Percentiles rank a stretch among this genome's conserved stretches.
Evolutionary conservation across 176 grass and related monocot species (phyloP).

Genomic region (Oryza brachyantha): DNA sequence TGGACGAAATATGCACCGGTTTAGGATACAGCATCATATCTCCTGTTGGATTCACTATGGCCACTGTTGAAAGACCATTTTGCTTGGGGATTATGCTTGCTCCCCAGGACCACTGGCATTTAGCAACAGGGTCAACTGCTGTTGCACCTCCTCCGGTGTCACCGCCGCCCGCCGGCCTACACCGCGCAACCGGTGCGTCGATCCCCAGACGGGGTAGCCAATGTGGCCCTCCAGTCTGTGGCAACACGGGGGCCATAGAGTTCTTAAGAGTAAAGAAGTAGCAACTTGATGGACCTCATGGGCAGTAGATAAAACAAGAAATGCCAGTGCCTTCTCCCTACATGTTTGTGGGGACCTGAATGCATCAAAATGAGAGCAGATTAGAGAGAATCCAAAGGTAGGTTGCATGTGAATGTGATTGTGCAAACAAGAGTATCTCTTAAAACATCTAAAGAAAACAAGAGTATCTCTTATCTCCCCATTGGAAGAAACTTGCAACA

Average conservation of each 20-base stretch:
- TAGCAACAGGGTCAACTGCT: conserved; percentile 27
- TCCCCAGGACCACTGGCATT: conserved; percentile 31
- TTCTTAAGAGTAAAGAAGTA: conserved; percentile 22
- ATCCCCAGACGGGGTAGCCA: conserved; percentile 21
- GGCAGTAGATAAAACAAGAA: conserved; percentile 48
- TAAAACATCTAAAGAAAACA: conserved; percentile 13
- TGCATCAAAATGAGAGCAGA: conserved; percentile 41
- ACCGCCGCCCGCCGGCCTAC: conserved; percentile 16
- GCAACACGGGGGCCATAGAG: conserved; percentile 4
- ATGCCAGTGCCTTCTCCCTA: not conserved
- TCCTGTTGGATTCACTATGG: conserved; percentile 5
- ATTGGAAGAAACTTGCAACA: conserved; percentile 25
- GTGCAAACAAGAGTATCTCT: conserved; percentile 41
- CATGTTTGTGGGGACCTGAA: conserved; percentile 39
- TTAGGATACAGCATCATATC: conserved; percentile 21
- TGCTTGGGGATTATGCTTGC: conserved; percentile 10
- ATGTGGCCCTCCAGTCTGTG: not conserved
- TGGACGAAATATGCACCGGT: not conserved
- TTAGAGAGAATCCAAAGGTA: conserved; percentile 50
- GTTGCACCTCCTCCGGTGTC: conserved; percentile 12
- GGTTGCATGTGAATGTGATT: conserved; percentile 42
- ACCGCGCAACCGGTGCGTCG: conserved; percentile 4
- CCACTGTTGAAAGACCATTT: conserved; percentile 11
- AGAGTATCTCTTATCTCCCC: conserved; percentile 25
- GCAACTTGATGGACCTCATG: conserved; percentile 24